These are phyloP conservation scores for Diaporthe velutina DNA, from an alignment of 2,329 filamentous ascomycete genomes.

Conservation along the genomic window DNA sequence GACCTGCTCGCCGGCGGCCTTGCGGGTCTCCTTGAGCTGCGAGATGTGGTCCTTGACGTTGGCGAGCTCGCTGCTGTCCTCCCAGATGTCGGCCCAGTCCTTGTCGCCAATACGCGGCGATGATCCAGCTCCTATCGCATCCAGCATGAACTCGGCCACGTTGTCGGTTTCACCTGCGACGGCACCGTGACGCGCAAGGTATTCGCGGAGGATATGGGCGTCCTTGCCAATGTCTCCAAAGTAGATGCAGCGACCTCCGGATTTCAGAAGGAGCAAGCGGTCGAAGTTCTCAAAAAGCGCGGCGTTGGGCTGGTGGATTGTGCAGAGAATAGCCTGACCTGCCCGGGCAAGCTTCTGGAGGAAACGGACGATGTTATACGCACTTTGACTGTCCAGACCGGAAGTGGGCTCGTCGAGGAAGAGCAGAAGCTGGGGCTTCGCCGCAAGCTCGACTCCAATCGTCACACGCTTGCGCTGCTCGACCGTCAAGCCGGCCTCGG, in stretches of 20 bases:
- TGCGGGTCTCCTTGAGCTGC: slow-evolving; percentile 73
- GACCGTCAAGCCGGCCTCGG: slow-evolving; percentile 78
- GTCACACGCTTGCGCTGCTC: slow-evolving; percentile 83
- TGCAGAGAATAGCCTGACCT: slow-evolving; percentile 90
- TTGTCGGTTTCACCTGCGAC: slow-evolving; percentile 68
- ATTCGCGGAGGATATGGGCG: slow-evolving; percentile 76
- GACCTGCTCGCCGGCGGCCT: slow-evolving; percentile 52
- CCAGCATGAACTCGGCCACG: slow-evolving; percentile 85
- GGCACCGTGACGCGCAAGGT: slow-evolving; percentile 72
- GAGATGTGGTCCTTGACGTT: slow-evolving; percentile 75
- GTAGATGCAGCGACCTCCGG: slow-evolving; percentile 85
- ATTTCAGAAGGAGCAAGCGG: slow-evolving; percentile 81
- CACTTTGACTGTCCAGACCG: slow-evolving; percentile 78
- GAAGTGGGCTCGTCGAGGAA: slow-evolving; percentile 86
- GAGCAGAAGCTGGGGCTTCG: slow-evolving; percentile 81
- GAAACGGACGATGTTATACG: slow-evolving; percentile 84
- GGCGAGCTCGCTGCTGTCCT: slow-evolving; percentile 77
- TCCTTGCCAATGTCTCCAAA: slow-evolving; percentile 87
- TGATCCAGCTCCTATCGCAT: slow-evolving; percentile 83
- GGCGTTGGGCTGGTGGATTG: slow-evolving; percentile 91
- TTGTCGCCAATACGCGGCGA: slow-evolving; percentile 77
- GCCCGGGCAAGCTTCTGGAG: slow-evolving; percentile 82
- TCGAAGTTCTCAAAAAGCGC: slow-evolving; percentile 92
- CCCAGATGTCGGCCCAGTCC: slow-evolving; percentile 88
- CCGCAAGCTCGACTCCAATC: slow-evolving; percentile 90